Evolutionary conservation across 495 filamentous ascomycete genomes (phyloP), one percentile per base, ranked within the genome.

Genomic region (Penicillium crystallinum): DNA sequence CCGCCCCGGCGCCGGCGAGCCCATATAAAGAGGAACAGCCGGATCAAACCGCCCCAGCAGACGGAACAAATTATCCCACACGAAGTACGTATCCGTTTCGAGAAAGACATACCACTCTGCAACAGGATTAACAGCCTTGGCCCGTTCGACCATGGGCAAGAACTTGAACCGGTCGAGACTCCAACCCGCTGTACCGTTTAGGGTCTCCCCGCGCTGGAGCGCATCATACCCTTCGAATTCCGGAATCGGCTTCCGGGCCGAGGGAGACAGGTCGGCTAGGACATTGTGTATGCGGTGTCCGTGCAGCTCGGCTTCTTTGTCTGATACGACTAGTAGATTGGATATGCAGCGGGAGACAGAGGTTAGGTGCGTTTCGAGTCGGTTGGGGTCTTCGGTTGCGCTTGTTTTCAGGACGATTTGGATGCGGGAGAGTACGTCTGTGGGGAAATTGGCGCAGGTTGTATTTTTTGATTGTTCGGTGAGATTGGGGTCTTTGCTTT

Each of bases 81-180:
- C 68, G 29, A 81, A 57, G 54, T 83, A 85, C 1, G 82, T 84
- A 61, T 87, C 82, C 6, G 77, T 76, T 54, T 85, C 82, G 42
- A 82, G 72, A 54, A 85, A 85, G 27, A 84, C 74, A 56, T 79
- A 87, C 81, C 81, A 87, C 38, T 79, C 72, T 17, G 69, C 73
- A 2, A 70, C 64, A 19, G 79, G 80, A 21, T 74, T 72, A 69
- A 72, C 65, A 34, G 69, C 65, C 67, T 77, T 81, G 12, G 80
- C 77, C 38, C 77, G 64, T 52, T 81, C 77, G 35, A 85, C 72
- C 69, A 81, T 81, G 14, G 81, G 76, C 19, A 87, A 60, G 54
- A 85, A 85, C 67, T 85, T 87, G 70, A 79, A 85, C 51, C 81
- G 81, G 63, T 87, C 82, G 21, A 84, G 64, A 25, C 62, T 63